These are phyloP conservation scores for Roridomyces roridus DNA, from an alignment of 768 basidiomycete genomes.

Conservation along the genomic window DNA sequence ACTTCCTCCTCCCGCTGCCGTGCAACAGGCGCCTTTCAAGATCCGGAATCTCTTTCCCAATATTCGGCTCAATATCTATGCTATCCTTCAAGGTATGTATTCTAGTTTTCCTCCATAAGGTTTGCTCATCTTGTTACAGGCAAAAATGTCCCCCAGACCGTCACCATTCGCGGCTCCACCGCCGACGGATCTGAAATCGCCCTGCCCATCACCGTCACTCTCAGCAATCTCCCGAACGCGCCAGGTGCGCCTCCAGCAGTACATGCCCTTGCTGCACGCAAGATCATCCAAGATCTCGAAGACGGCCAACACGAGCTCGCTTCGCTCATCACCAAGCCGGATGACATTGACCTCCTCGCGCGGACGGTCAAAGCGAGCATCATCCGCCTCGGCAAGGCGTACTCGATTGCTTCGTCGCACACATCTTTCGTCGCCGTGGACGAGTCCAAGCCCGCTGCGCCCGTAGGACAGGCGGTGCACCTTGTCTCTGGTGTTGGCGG, in stretches of 20 bases:
- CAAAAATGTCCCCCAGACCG: constrained; percentile 14
- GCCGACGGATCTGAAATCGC: constrained; percentile 20
- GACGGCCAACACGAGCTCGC: constrained; percentile 17
- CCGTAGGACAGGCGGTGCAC: no score
- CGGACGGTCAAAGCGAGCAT: constrained; percentile 16
- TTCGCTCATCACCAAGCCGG: neutral
- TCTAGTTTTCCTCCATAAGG: neutral
- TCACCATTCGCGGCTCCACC: constrained; percentile 13
- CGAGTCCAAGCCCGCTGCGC: constrained; percentile 1
- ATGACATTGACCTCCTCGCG: constrained; percentile 7
- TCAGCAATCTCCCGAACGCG: constrained; percentile 18
- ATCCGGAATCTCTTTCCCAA: constrained; percentile 12
- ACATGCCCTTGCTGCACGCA: constrained; percentile 21
- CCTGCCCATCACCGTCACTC: constrained; percentile 15
- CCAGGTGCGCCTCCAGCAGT: constrained; percentile 13
- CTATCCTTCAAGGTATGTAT: constrained; percentile 23
- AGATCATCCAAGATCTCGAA: constrained; percentile 24
- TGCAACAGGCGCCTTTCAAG: constrained; percentile 25
- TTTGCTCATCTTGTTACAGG: neutral
- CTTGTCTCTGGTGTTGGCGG: no score
- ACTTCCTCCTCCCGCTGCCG: constrained; percentile 4
- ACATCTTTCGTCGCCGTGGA: constrained; percentile 26
- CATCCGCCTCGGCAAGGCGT: constrained; percentile 23
- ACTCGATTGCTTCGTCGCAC: constrained; percentile 24
- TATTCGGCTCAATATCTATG: constrained; percentile 15